Conservation (phyloP, 768 basidiomycete genomes). For the Agaricus blazei region DNA sequence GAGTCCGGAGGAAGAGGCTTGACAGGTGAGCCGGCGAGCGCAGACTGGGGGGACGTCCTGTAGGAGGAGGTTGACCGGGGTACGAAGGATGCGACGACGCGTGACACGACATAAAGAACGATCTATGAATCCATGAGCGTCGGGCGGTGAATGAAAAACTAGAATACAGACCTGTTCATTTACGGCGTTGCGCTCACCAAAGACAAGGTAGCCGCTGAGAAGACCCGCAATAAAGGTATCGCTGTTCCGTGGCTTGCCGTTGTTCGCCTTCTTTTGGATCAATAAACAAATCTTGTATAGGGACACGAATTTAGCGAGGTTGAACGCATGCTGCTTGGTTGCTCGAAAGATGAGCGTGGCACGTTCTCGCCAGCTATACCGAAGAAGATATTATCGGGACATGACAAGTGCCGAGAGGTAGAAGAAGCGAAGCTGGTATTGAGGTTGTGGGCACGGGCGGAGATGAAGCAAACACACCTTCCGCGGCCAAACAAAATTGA, state of each 20-base stretch:
- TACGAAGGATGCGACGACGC: conserved; percentile 87
- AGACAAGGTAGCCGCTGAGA: conserved; percentile 86
- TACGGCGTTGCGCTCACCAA: conserved; percentile 80
- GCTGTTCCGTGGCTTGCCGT: conserved; percentile 71
- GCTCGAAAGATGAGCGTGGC: conserved; percentile 67
- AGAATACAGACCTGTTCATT: conserved; percentile 76
- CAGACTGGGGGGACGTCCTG: conserved; percentile 35
- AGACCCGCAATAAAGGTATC: conserved; percentile 94
- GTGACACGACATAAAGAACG: conserved; percentile 92
- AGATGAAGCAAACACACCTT: conserved; percentile 53
- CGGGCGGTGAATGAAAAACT: not conserved
- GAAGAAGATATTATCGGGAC: not conserved
- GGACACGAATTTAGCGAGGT: conserved; percentile 91
- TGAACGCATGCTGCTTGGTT: conserved; percentile 86
- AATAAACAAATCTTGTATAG: conserved; percentile 86
- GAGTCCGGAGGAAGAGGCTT: conserved; percentile 83
- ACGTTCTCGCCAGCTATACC: conserved; percentile 65
- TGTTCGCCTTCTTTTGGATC: conserved; percentile 74
- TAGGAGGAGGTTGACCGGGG: conserved; percentile 67
- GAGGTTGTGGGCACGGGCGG: not conserved
- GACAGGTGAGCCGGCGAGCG: conserved; percentile 35
- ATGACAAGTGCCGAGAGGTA: not conserved
- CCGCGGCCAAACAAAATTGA: conserved; percentile 89
- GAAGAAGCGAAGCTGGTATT: not conserved
- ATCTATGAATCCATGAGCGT: conserved; percentile 47